Percentiles rank a stretch among this genome's conserved stretches.
Conservation (phyloP, 2,329 filamentous ascomycete genomes). For the Exophiala calicioides region DNA sequence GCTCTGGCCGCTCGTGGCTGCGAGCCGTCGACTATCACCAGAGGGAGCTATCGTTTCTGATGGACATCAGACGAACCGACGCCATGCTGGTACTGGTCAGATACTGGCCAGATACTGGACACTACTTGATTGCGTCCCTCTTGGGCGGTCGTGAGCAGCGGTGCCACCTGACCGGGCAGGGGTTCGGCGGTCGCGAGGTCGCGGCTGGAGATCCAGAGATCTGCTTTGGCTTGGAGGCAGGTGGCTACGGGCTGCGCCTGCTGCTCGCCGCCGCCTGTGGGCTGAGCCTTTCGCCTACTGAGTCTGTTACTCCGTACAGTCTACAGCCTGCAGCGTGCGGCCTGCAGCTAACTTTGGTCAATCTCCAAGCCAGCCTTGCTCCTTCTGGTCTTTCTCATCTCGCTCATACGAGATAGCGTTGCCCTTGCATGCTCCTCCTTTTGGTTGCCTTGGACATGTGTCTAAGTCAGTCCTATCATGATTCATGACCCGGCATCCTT, state of each 20-base stretch:
- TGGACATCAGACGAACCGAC: constrained; percentile 14
- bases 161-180: too few species aligned
- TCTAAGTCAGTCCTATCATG: too few species aligned
- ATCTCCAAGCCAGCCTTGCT: constrained; percentile 14
- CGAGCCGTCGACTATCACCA: too few species aligned
- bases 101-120: neutral
- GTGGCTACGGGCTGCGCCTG: too few species aligned
- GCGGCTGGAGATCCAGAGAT: constrained; percentile 24
- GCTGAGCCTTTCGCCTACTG: too few species aligned
- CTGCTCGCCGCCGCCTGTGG: too few species aligned
- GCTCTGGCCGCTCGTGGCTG: neutral
- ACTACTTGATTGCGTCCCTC: constrained; percentile 6
- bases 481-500: too few species aligned
- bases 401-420: constrained; percentile 3
- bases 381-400: constrained; percentile 14
- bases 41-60: too few species aligned
- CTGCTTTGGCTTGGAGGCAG: constrained; percentile 22
- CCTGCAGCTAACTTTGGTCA: constrained; percentile 8
- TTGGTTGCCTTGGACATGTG: neutral
- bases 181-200: too few species aligned
- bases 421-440: neutral
- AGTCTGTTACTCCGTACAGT: too few species aligned
- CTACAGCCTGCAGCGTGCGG: neutral
- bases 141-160: constrained; percentile 4
- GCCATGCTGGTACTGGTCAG: too few species aligned